A percentile compares a stretch with the other conserved stretches of the same genome.
phyloP scores from a whole-genome alignment of 2,329 filamentous ascomycete genomes.

The Fusarium kyushuense region DNA sequence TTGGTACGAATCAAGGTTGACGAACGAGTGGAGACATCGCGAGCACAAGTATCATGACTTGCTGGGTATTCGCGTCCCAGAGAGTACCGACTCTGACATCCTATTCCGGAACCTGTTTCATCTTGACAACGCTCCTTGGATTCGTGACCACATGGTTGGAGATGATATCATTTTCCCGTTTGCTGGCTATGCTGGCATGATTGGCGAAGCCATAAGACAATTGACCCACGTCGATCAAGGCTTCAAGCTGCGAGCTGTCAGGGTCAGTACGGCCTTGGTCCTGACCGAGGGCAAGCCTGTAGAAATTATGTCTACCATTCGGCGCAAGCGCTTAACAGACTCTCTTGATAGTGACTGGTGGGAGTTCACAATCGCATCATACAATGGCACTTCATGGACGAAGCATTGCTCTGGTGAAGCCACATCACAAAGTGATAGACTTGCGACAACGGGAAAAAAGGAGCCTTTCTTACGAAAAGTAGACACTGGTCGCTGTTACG shows the following conservation, averaged over 20 bases:
- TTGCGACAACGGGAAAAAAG: not conserved
- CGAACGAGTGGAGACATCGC: not conserved
- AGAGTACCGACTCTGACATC: not conserved
- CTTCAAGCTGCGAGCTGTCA: conserved; percentile 6
- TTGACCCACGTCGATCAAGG: conserved; percentile 1
- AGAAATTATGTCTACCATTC: conserved; percentile 6
- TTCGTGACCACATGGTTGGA: conserved; percentile 7
- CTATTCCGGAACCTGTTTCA: conserved; percentile 9
- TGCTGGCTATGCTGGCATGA: conserved; percentile 7
- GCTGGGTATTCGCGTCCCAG: not conserved
- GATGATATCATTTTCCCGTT: conserved; percentile 9
- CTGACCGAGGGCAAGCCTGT: conserved; percentile 2
- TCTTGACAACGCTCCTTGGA: conserved; percentile 5
- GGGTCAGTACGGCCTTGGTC: conserved; percentile 3
- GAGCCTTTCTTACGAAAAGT: not conserved
- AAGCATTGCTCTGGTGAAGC: conserved; percentile 12
- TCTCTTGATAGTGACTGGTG: conserved; percentile 14
- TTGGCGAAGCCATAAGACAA: conserved; percentile 6
- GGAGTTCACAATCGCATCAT: conserved; percentile 6
- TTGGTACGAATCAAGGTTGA: conserved; percentile 10
- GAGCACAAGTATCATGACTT: not conserved
- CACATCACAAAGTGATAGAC: not conserved
- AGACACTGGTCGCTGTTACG: conserved; percentile 1
- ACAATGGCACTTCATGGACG: conserved; percentile 4
- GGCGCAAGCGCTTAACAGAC: conserved; percentile 5